Evolutionary conservation across 768 basidiomycete species (phyloP), one percentile per base, ranked within the genome.

Genomic region (Pleurotus sapidus): DNA sequence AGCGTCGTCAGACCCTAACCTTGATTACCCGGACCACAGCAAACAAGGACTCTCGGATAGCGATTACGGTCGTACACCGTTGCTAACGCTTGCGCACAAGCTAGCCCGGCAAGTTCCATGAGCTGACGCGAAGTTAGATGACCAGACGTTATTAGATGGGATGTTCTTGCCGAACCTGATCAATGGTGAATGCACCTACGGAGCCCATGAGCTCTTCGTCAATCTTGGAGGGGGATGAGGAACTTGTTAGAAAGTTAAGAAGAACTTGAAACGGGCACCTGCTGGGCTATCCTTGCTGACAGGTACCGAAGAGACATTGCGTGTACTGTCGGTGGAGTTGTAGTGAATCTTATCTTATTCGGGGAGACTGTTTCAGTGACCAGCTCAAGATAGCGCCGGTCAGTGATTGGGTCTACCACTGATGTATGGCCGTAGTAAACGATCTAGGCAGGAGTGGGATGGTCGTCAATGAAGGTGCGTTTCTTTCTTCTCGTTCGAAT

Each of bases 11-110:
- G 30, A 2, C 8, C 18, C 15, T n/a, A 57, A 72, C 84, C 93
- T 77, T 98, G 96, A 66, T 98, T 98, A 42, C 97, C 97, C 5
- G 97, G 95, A 15, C 97, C 97, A 68, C 95, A 98, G 65, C 92
- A 94, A 9, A 98, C 91, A n/a, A 98, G 76, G 5, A 98, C 93
- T 9, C 85, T 82, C 38, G 80, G 81, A 68, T 91, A 85, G 46
- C 77, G 80, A 3, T 86, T 83, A 27, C 80, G 84, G 40, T 75
- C 76, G 68, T 93, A 98, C 0, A 86, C 84, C n/a, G 77, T 87
- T 5, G 89, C 86, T 2, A 98, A 74, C 0, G 91, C 83, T 68
- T 95, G 92, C 0, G 96, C 97, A 67, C 95, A 95, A 1, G 96
- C 88, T 8, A 98, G 76, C 1, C 97, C 97, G 27, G 96, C 96